These are phyloP conservation scores for Colletotrichum sp. DNA, from an alignment of 2,329 filamentous ascomycete genomes.

Conservation along the genomic window DNA sequence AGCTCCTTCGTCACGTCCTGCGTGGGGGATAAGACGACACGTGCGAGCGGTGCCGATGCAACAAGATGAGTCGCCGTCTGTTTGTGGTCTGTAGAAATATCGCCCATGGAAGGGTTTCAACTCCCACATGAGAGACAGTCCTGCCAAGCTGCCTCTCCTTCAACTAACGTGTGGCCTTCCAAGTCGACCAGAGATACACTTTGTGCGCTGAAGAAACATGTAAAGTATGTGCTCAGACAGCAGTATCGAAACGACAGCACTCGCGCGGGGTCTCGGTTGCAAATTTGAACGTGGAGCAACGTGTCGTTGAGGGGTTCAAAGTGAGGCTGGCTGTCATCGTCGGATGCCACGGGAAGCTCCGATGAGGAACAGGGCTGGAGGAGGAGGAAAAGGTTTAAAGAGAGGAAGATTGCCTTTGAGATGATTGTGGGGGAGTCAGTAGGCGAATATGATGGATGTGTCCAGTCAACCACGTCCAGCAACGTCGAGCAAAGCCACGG, in stretches of 20 bases:
- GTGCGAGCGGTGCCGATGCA: neutral
- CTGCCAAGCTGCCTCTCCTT: neutral
- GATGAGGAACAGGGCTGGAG: neutral
- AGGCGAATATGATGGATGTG: neutral
- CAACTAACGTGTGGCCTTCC: neutral
- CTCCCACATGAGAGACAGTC: neutral
- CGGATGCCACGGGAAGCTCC: neutral
- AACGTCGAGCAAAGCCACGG: neutral
- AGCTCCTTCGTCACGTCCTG: neutral
- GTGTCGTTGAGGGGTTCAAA: neutral
- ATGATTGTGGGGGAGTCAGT: neutral
- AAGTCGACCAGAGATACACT: neutral
- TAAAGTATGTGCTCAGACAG: neutral
- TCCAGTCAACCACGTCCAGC: neutral
- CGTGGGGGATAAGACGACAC: neutral
- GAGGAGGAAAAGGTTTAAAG: neutral
- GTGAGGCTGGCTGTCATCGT: neutral
- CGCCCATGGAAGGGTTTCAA: neutral
- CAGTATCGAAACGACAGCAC: neutral
- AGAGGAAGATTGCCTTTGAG: neutral
- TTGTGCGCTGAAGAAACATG: neutral
- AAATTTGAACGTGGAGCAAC: neutral
- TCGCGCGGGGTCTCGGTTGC: neutral
- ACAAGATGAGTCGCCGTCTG: neutral
- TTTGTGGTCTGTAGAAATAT: neutral